Evolutionary conservation across 257 asterid genomes (phyloP).

Genomic region (Solanum gandarillasii): DNA sequence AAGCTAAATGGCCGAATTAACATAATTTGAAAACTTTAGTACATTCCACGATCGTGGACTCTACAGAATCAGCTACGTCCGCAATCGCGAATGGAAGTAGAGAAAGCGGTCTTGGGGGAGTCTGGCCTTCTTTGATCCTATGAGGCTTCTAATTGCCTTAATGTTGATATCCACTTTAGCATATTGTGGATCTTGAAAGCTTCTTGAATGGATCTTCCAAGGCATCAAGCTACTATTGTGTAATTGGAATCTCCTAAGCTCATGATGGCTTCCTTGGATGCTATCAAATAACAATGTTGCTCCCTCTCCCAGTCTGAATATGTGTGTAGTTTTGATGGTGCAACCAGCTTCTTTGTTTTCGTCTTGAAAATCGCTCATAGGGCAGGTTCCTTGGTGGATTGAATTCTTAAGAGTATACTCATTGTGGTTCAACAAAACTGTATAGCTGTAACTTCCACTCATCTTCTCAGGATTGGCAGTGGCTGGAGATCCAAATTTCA

Average conservation of each 20-base stretch:
- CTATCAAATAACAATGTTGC: not conserved
- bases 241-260: not conserved
- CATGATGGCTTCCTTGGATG: not conserved
- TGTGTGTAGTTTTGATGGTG: not conserved
- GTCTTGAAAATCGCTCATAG: not conserved
- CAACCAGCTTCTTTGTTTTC: not conserved
- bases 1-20: not conserved
- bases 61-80: not conserved
- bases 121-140: not conserved
- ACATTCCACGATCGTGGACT: not conserved
- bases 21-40: not conserved
- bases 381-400: not conserved
- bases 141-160: not conserved
- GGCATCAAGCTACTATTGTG: not conserved
- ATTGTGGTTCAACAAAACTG: not conserved
- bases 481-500: constrained; percentile 86
- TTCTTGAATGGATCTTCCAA: not conserved
- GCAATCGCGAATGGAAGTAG: not conserved
- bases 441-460: not conserved
- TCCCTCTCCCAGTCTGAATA: not conserved
- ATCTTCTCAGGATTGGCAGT: constrained; percentile 67
- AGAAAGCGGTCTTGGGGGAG: not conserved
- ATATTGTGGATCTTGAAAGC: not conserved
- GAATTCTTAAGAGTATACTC: not conserved
- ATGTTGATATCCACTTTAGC: not conserved